A percentile compares a stretch with the other conserved stretches of the same genome.
Conservation (phyloP, 345 rosid genomes). For the Populus alba region DNA sequence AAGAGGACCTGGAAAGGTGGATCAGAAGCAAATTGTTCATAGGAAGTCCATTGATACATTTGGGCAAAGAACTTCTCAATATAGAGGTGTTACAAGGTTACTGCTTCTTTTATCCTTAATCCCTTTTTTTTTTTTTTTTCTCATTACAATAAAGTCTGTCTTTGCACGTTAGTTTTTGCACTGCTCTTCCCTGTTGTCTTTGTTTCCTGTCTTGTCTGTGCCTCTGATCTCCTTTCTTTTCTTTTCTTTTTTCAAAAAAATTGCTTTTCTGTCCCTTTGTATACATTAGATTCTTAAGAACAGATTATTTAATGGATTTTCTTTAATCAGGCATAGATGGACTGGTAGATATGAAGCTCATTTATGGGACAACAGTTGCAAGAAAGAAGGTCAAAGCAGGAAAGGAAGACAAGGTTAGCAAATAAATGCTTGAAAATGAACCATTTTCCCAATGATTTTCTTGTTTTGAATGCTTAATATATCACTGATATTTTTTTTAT, state of each 20-base stretch:
- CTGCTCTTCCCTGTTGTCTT: neutral
- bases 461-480: slow-evolving; percentile 7
- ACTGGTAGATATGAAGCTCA: slow-evolving; percentile 98
- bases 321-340: slow-evolving; percentile 76
- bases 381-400: slow-evolving; percentile 95
- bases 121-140: neutral
- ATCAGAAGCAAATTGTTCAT: slow-evolving; percentile 77
- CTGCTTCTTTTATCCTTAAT: neutral
- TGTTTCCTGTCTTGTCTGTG: neutral
- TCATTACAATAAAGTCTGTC: too few species aligned
- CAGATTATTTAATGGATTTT: slow-evolving; percentile 1
- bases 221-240: neutral
- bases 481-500: slow-evolving; percentile 27
- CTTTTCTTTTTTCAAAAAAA: neutral
- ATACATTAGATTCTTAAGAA: neutral
- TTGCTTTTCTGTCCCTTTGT: too few species aligned
- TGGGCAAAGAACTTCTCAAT: slow-evolving; percentile 98
- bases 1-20: slow-evolving; percentile 65
- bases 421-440: neutral
- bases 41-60: slow-evolving; percentile 94
- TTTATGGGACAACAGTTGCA: slow-evolving; percentile 96
- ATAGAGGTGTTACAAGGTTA: slow-evolving; percentile 95
- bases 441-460: neutral
- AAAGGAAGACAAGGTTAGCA: slow-evolving; percentile 84
- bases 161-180: slow-evolving; percentile 1